Evolutionary conservation across 129 eudicot species (phyloP).

Genomic region (Helichrysum umbraculigerum): DNA sequence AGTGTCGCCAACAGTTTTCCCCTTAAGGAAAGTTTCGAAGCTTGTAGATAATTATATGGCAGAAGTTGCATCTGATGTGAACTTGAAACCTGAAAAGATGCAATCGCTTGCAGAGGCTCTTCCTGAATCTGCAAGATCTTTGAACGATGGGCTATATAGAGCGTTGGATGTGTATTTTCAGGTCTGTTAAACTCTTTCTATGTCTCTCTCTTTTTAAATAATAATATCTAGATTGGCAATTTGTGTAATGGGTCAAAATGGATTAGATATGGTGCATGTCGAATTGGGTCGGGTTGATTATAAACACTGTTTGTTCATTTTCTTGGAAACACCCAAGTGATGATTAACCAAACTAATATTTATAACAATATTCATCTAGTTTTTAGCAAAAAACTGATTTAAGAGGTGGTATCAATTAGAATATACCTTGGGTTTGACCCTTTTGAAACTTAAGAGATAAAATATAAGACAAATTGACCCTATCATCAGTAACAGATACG

Average conservation of each 20-base stretch:
- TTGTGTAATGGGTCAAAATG: background rate
- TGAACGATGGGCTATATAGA: slow-evolving; percentile 89
- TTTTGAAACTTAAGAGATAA: background rate
- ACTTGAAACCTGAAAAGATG: slow-evolving; percentile 80
- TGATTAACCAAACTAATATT: background rate
- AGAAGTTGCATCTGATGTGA: slow-evolving; percentile 88
- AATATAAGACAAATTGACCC: too few species aligned
- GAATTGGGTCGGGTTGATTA: background rate
- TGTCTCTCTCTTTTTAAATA: background rate
- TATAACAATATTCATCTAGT: background rate
- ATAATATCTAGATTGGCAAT: background rate
- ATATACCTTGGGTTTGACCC: background rate
- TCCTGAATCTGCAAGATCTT: slow-evolving; percentile 88
- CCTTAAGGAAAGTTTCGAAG: slow-evolving; percentile 75
- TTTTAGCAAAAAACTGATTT: background rate
- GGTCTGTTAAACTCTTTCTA: slow-evolving; percentile 42
- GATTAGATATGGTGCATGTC: background rate
- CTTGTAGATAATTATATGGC: slow-evolving; percentile 80
- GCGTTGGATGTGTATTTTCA: slow-evolving; percentile 86
- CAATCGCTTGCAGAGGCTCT: slow-evolving; percentile 69
- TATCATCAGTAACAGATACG: too few species aligned
- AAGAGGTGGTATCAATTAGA: too few species aligned
- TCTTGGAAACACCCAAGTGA: background rate
- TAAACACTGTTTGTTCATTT: background rate
- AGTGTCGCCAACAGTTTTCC: slow-evolving; percentile 53